Base-by-base conservation (phyloP, 208 protist species). In the Crithidia expoeki region DNA sequence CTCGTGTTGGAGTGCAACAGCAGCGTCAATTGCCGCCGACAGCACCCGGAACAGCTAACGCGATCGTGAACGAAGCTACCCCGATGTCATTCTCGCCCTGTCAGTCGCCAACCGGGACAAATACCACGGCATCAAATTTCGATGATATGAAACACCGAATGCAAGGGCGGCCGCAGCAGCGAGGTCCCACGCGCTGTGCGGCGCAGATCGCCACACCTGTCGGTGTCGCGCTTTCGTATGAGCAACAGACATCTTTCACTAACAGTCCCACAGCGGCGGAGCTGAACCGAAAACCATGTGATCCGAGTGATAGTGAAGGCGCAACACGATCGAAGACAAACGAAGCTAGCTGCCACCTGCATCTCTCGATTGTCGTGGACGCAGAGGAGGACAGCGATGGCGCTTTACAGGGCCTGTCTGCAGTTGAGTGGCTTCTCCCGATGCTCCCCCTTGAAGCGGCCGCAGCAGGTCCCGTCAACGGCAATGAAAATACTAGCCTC, bases 301-400 rank as follows among this genome's bases (percentile, higher is more conserved):
- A n/a, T n/a, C n/a, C n/a, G n/a, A n/a, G n/a, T n/a, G n/a, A n/a
- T n/a, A n/a, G 4, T 5, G 10, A 49, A 23, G 40, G 7, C 0
- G 36, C 68, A 27, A 21, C 49, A 53, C 23, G 2, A 5, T 51
- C 25, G 33, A 7, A 1, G 4, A 42, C 6, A 51, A 12, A 10
- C 12, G 30, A 30, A 16, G 19, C 42, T 2, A 19, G 16, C 60
- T 6, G 33, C 46, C 70, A 14, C 40, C 33, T 32, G 2, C 16
- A 64, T 12, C 27, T 77, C 16, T 72, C 64, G 4, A 59, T 72
- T 51, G 14, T 66, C 4, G 64, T 67, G 36, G 64, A 70, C 49
- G 4, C 53, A 9, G 55, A 57, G 1, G 58, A 55, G 4, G 47
- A 30, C 17, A 47, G 21, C 2, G 25, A 46, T 1, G 32, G 21